Conservation (phyloP, 345 rosid genomes). For the Boechera retrofracta region DNA sequence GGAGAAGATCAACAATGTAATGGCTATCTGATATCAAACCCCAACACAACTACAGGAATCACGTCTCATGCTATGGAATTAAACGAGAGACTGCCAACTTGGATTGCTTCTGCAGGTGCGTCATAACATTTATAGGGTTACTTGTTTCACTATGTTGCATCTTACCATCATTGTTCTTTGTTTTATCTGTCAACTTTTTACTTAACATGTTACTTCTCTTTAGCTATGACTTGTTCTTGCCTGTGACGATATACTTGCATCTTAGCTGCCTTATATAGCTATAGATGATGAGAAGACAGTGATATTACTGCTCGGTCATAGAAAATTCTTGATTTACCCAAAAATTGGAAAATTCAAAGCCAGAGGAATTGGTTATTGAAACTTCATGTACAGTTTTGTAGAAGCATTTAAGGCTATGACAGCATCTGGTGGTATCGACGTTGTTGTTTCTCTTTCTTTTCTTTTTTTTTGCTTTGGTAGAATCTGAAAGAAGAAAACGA, state of each 20-base stretch:
- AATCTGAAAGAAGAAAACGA: background rate
- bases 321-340: background rate
- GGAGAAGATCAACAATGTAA: constrained; percentile 40
- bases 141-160: constrained; percentile 20
- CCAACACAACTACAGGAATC: constrained; percentile 44
- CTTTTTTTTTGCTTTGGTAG: background rate
- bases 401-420: background rate
- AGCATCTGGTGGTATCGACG: background rate
- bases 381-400: constrained; percentile 8
- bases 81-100: constrained; percentile 40
- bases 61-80: constrained; percentile 38
- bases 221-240: constrained; percentile 3
- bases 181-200: background rate
- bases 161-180: constrained; percentile 9
- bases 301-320: constrained; percentile 2
- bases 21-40: constrained; percentile 42
- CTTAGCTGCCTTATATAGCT: background rate
- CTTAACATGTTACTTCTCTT: background rate
- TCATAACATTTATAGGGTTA: constrained; percentile 19
- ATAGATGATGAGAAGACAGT: background rate
- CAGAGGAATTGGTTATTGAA: background rate
- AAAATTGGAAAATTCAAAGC: background rate
- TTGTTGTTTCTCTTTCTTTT: background rate
- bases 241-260: background rate
- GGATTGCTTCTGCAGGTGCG: constrained; percentile 49